Evolutionary conservation across 768 basidiomycete species (phyloP).

Genomic region (Termitomyces sp.): DNA sequence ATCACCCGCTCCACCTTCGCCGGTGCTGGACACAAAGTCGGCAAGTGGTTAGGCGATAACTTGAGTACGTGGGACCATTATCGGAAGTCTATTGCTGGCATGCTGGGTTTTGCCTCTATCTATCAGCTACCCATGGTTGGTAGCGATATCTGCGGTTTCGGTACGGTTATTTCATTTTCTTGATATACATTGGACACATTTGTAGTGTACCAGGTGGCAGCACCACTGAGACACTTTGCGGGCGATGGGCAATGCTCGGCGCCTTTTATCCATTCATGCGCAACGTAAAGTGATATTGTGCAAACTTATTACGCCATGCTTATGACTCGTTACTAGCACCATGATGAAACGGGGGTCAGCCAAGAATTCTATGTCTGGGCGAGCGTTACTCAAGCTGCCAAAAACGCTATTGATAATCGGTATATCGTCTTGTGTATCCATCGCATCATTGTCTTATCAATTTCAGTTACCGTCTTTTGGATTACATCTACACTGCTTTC

Average conservation of each 20-base stretch:
- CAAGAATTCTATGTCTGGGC: conserved; percentile 72
- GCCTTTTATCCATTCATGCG: conserved; percentile 80
- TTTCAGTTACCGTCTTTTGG: conserved; percentile 56
- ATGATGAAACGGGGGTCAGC: conserved; percentile 40
- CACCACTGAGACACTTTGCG: conserved; percentile 64
- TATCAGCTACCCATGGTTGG: conserved; percentile 76
- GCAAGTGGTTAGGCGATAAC: conserved; percentile 74
- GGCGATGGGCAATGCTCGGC: conserved; percentile 72
- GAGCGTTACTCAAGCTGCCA: conserved; percentile 49
- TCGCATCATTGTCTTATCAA: neutral
- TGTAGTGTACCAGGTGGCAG: conserved; percentile 36
- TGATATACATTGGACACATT: neutral
- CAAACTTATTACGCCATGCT: neutral
- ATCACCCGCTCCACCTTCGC: conserved; percentile 74
- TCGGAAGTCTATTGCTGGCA: conserved; percentile 52
- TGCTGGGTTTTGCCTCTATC: conserved; percentile 59
- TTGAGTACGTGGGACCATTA: conserved; percentile 56
- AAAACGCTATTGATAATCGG: conserved; percentile 56
- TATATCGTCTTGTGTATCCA: conserved; percentile 18
- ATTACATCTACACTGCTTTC: conserved; percentile 70
- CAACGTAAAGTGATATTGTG: conserved; percentile 38
- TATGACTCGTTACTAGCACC: conserved; percentile 34
- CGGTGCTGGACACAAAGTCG: conserved; percentile 60
- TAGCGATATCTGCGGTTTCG: conserved; percentile 66
- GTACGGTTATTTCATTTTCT: conserved; percentile 22